These are phyloP conservation scores for Xanthoparmelia taractica DNA, from an alignment of 495 filamentous ascomycete species.

Conservation along the genomic window DNA sequence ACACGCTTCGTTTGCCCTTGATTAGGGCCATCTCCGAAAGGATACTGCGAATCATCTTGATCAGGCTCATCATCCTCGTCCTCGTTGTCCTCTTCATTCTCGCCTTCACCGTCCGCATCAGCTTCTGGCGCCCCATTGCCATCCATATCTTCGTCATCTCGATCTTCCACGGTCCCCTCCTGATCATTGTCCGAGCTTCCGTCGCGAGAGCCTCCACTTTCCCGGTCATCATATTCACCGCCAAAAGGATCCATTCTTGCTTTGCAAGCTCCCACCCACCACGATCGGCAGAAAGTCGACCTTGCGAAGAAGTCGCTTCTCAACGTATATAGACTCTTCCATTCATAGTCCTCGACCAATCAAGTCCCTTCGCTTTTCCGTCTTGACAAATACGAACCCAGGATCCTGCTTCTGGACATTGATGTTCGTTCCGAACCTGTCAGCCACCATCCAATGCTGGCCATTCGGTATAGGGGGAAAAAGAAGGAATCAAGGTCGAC, in stretches of 20 bases:
- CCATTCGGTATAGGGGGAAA: too few relatives aligned
- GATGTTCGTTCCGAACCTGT: too few relatives aligned
- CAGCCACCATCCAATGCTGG: too few relatives aligned
- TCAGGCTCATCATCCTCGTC: conserved; percentile 50
- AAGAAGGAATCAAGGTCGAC: too few relatives aligned
- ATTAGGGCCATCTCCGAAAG: conserved; percentile 16
- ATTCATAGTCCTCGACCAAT: neutral
- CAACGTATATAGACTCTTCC: neutral
- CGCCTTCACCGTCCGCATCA: conserved; percentile 53
- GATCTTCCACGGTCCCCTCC: conserved; percentile 60
- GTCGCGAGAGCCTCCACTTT: conserved; percentile 51
- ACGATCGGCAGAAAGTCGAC: neutral
- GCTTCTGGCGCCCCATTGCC: conserved; percentile 58
- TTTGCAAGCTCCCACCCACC: neutral
- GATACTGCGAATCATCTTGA: conserved; percentile 34
- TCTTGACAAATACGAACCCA: too few relatives aligned
- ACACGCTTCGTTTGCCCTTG: conserved; percentile 15
- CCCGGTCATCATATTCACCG: conserved; percentile 51
- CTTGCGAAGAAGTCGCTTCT: neutral
- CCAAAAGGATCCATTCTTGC: conserved; percentile 26
- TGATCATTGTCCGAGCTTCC: conserved; percentile 65
- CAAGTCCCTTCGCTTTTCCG: neutral
- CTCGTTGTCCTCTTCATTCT: conserved; percentile 51
- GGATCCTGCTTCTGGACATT: too few relatives aligned
- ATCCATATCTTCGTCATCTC: conserved; percentile 44